Percentiles rank a stretch among this genome's conserved stretches.
phyloP scores from a whole-genome alignment of 805 yeast genomes.

The Kuraishia cidri region DNA sequence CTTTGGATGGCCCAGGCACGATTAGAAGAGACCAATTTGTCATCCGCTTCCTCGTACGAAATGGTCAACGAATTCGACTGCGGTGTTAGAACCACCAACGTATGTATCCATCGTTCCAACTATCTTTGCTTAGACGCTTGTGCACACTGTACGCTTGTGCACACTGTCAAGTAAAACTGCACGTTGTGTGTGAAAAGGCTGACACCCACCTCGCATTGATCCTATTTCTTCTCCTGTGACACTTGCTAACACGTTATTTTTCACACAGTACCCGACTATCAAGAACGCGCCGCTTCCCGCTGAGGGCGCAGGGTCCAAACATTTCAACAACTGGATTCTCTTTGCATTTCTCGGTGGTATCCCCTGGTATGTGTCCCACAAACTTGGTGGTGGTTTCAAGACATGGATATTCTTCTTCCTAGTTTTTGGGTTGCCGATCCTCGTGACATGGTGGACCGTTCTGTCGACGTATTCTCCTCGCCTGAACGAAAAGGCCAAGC shows the following conservation, averaged over 20 bases:
- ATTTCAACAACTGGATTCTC: slow-evolving; percentile 57
- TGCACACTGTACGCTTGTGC: too few relatives aligned
- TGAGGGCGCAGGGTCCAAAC: slow-evolving; percentile 81
- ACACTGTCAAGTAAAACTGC: too few relatives aligned
- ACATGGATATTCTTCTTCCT: slow-evolving; percentile 54
- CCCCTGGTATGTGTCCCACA: slow-evolving; percentile 56
- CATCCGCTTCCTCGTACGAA: slow-evolving; percentile 1
- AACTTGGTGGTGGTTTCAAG: slow-evolving; percentile 62
- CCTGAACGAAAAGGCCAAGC: slow-evolving; percentile 63
- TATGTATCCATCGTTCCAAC: too few relatives aligned
- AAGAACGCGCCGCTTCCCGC: slow-evolving; percentile 85
- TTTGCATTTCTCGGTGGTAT: slow-evolving; percentile 38
- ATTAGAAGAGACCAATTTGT: too few relatives aligned
- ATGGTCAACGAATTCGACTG: slow-evolving; percentile 17
- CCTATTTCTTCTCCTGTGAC: too few relatives aligned
- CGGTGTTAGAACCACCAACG: slow-evolving; percentile 43
- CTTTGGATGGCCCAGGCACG: too few relatives aligned
- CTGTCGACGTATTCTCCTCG: slow-evolving; percentile 75
- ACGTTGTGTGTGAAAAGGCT: too few relatives aligned
- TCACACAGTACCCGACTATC: slow-evolving; percentile 51
- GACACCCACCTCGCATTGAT: too few relatives aligned
- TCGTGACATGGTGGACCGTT: slow-evolving; percentile 78
- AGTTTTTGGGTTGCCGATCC: slow-evolving; percentile 55
- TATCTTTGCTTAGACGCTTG: too few relatives aligned
- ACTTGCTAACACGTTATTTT: too few relatives aligned